Percentiles rank a stretch among this genome's conserved stretches.
Evolutionary conservation across 805 yeast species (phyloP).

Genomic region (Candida corydali): DNA sequence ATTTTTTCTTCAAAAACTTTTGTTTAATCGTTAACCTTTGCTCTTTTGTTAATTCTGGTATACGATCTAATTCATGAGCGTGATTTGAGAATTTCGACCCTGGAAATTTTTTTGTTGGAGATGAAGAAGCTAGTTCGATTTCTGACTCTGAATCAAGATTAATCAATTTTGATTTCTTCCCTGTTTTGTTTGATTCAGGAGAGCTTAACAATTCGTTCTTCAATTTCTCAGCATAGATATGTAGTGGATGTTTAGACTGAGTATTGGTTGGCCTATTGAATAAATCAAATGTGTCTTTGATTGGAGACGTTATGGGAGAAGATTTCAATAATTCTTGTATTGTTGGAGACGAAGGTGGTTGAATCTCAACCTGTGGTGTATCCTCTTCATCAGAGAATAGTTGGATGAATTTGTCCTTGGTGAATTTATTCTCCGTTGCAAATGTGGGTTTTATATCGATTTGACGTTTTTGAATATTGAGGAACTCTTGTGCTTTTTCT

Average conservation of each 20-base stretch:
- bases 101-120: conserved; percentile 1
- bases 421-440: conserved; percentile 20
- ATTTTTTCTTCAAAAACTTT: conserved; percentile 23
- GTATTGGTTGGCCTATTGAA: not conserved
- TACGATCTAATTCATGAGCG: conserved; percentile 11
- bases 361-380: not conserved
- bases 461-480: conserved; percentile 31
- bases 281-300: not conserved
- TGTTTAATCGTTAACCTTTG: conserved; percentile 28
- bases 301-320: conserved; percentile 33
- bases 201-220: conserved; percentile 23
- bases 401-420: conserved; percentile 27
- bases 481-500: conserved; percentile 27
- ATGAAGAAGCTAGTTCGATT: conserved; percentile 9
- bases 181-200: conserved; percentile 16
- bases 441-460: conserved; percentile 28
- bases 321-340: conserved; percentile 11
- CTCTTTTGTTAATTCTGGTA: conserved; percentile 32
- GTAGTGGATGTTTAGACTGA: conserved; percentile 25
- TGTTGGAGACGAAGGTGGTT: conserved; percentile 1
- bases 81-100: conserved; percentile 8
- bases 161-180: conserved; percentile 11
- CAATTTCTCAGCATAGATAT: conserved; percentile 30
- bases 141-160: conserved; percentile 28
- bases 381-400: conserved; percentile 30